These are phyloP conservation scores for Penicillium sp. DNA, from an alignment of 2,329 filamentous ascomycete genomes.

Conservation along the genomic window DNA sequence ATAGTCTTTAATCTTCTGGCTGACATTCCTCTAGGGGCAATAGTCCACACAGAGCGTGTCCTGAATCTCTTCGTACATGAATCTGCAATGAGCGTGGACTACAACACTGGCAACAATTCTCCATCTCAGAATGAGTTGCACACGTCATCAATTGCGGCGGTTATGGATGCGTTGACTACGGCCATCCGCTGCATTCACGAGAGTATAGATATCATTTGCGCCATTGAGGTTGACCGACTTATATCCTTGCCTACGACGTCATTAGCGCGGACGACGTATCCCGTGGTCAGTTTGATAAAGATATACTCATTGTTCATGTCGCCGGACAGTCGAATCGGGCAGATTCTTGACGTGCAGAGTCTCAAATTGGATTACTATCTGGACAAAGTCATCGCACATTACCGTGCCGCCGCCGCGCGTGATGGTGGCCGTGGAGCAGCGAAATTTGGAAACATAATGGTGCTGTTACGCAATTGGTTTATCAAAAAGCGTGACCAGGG, in stretches of 20 bases:
- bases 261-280: constrained; percentile 71
- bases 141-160: constrained; percentile 53
- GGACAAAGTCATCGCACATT: constrained; percentile 67
- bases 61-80: constrained; percentile 75
- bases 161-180: constrained; percentile 66
- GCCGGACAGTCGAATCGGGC: constrained; percentile 65
- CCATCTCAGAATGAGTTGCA: constrained; percentile 24
- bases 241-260: constrained; percentile 68
- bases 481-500: constrained; percentile 45
- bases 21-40: constrained; percentile 49
- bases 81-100: constrained; percentile 67
- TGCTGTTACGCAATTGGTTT: constrained; percentile 71
- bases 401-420: constrained; percentile 62
- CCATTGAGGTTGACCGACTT: constrained; percentile 59
- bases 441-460: constrained; percentile 70
- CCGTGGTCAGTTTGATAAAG: constrained; percentile 70
- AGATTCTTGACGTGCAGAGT: constrained; percentile 66
- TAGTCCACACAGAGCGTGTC: constrained; percentile 64
- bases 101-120: constrained; percentile 42
- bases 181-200: constrained; percentile 67
- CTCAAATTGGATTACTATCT: constrained; percentile 68
- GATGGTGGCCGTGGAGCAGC: constrained; percentile 65
- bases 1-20: not conserved
- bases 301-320: constrained; percentile 67
- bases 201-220: constrained; percentile 64